Evolutionary conservation across 2,329 filamentous ascomycete genomes (phyloP), one percentile per base, ranked within the genome.

Genomic region (Davidsoniella virescens): DNA sequence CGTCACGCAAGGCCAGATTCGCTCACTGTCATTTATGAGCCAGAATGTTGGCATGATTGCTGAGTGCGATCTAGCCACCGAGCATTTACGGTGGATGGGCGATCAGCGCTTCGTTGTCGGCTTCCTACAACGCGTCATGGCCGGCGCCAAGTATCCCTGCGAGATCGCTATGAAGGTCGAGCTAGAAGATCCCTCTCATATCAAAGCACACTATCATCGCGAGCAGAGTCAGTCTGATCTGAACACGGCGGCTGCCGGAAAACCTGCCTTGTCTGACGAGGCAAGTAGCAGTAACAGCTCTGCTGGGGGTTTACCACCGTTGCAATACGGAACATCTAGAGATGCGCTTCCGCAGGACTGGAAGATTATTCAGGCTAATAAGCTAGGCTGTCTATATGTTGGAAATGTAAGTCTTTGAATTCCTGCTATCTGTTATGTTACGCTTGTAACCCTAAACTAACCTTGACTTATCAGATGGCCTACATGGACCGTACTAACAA

Each of bases 41-140:
- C 92, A 96, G 63, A 76, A 85, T 0, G 74, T 94, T 23, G 92
- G 92, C 18, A 84, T 96, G 53, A 77, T 96, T 37, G 92, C 92
- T 1, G 92, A 96, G 60, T 76, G 76, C 45, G 92, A 98, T 63
- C 70, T 98, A 10, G 88, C 77, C 2, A 98, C 92, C 0, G 92
- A 98, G 59, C 70, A 93, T 59, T 66, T 96, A 55, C 80, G 92
- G 41, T 96, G 90, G 88, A 88, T 98, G 82, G 92, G 92, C 16
- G 74, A 75, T 44, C 72, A 79, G 26, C 78, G 92, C 49, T 98
- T 98, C 59, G 87, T 84, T 0, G 82, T 82, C 59, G 92, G 92
- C 5, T 78, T 94, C 54, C 61, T 93, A n/a, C 71, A 80, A 55
- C 77, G 88, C 23, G 70, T 95, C 16, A 68, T 93, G 43, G 73